Base-by-base conservation (phyloP, 192 early-diverging fungal species). In the Pilaira anomala region DNA sequence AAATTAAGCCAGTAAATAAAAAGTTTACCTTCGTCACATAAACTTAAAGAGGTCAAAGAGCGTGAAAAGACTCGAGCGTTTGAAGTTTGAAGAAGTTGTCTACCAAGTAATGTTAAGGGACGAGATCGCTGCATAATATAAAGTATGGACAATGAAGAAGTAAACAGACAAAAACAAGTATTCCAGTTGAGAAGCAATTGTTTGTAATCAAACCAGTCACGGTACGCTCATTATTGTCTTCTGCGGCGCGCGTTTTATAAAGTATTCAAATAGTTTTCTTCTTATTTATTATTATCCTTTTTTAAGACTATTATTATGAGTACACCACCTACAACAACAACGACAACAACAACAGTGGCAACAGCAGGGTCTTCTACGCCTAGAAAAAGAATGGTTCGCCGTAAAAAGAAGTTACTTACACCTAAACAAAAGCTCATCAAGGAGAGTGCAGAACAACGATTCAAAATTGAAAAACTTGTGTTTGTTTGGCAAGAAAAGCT, bases 401-500 rank as follows among this genome's bases (percentile, higher is more conserved):
- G 54, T 11, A 29, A 30, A 22, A 40, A 60, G 29, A 60, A 60
- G 28, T 18, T 9, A 6, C 62, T 66, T 1, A 54, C 72, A 11
- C 21, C 41, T 12, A 69, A 69, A 39, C 66, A 75, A 51, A 68
- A 56, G 39, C 30, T 63, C 6, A 60, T 75, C 12, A 48, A 50
- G 11, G 41, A 58, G 19, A 75, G 68, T 49, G 68, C 65, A 6
- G 57, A 75, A 39, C 59, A 63, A 18, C 63, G 74, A n/a, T 52
- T 60, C 14, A 24, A 50, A 24, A 51, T 60, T 1, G 63, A 75
- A 45, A 51, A 71, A 11, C 40, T 52, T 1, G 65, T 68, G 1
- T 70, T 75, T 62, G 26, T 55, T 3, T 75, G 74, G 74, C 74
- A 75, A 42, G 67, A 75, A 26, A 62, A 57, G 8, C 40, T 75